Evolutionary conservation across 257 asterid species (phyloP).

Genomic region (Jacaranda mimosifolia): DNA sequence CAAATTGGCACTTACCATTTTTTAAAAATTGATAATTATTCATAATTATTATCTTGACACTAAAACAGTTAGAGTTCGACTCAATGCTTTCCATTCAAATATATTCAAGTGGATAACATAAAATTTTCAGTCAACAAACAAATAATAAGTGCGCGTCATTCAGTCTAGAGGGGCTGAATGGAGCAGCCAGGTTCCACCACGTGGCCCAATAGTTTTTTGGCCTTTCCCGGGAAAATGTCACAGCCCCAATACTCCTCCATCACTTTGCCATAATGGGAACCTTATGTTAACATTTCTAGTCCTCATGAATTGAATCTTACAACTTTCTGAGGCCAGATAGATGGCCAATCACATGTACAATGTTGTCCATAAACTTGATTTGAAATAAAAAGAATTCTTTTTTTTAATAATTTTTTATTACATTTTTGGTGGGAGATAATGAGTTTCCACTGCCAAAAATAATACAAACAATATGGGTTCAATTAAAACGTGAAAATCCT

Average conservation of each 20-base stretch:
- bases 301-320: neutral
- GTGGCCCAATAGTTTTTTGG: slow-evolving; percentile 36
- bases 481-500: neutral
- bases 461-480: neutral
- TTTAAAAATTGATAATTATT: too few relatives aligned
- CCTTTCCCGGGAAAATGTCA: neutral
- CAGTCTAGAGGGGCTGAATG: slow-evolving; percentile 39
- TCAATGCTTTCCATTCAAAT: too few relatives aligned
- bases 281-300: neutral
- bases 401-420: neutral
- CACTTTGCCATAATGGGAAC: slow-evolving; percentile 23
- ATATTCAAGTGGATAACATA: too few relatives aligned
- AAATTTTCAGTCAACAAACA: too few relatives aligned
- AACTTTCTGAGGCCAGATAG: neutral
- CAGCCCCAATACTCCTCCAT: neutral
- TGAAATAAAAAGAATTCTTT: too few relatives aligned
- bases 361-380: neutral
- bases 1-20: too few relatives aligned
- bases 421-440: neutral
- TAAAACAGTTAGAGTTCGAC: too few relatives aligned
- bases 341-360: neutral
- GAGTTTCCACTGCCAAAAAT: neutral
- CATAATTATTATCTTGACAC: too few relatives aligned
- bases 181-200: slow-evolving; percentile 33
- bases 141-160: slow-evolving; percentile 23